These are phyloP conservation scores for Circinella minor DNA, from an alignment of 371 early-diverging fungal species.

Conservation along the genomic window DNA sequence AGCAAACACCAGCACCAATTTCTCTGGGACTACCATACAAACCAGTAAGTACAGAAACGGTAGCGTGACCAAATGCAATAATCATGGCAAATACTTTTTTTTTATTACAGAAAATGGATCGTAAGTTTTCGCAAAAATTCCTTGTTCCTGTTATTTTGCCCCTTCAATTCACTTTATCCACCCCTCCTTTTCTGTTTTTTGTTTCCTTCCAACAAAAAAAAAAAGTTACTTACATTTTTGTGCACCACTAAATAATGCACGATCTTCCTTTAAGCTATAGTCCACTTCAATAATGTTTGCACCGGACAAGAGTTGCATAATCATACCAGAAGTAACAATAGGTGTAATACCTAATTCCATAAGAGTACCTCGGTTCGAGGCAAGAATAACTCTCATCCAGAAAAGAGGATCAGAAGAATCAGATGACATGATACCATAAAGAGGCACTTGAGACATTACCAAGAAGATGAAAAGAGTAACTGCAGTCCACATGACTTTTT, in stretches of 20 bases:
- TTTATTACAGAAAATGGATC: too few relatives aligned
- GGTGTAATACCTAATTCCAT: conserved; percentile 99
- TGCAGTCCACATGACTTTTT: conserved; percentile 99
- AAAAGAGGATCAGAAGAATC: conserved; percentile 98
- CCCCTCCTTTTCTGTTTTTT: background rate
- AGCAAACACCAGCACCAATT: conserved; percentile 93
- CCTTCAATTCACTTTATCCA: background rate
- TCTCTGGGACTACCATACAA: conserved; percentile 97
- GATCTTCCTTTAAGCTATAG: conserved; percentile 97
- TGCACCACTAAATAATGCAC: conserved; percentile 97
- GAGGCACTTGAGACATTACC: conserved; percentile 99
- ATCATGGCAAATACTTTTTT: conserved; percentile 83
- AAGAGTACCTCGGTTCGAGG: conserved; percentile 99
- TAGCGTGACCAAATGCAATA: conserved; percentile 97
- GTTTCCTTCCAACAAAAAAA: background rate
- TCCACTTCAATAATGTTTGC: conserved; percentile 98
- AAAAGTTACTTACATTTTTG: conserved; percentile 83
- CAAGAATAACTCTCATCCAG: conserved; percentile 99
- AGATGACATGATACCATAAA: conserved; percentile 99
- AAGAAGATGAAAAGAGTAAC: conserved; percentile 98
- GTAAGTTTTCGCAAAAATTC: too few relatives aligned
- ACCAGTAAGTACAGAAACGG: conserved; percentile 97
- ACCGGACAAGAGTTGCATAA: conserved; percentile 98
- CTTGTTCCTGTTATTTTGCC: too few relatives aligned
- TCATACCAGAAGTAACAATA: conserved; percentile 99